phyloP scores from a whole-genome alignment of 768 basidiomycete genomes.

The Gloeostereum incarnatum region DNA sequence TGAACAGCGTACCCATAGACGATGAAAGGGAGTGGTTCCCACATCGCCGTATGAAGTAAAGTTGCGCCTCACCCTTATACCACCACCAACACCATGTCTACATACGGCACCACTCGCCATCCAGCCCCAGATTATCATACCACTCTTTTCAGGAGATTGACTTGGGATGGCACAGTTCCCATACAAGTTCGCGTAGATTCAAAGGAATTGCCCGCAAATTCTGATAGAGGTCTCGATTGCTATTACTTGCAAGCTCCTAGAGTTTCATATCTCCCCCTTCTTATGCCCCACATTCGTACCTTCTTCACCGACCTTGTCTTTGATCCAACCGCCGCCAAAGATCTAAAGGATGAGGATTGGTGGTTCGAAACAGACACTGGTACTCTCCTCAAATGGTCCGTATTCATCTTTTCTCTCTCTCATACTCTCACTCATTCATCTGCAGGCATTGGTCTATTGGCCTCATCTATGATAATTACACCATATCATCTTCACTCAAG shows the following conservation, averaged over 20 bases:
- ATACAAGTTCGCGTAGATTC: conserved; percentile 84
- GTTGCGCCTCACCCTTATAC: not conserved
- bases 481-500: conserved; percentile 51
- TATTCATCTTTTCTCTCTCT: conserved; percentile 9
- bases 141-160: conserved; percentile 77
- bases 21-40: conserved; percentile 54
- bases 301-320: conserved; percentile 91
- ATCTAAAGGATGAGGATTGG: conserved; percentile 85
- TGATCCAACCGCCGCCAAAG: conserved; percentile 71
- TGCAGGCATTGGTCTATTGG: conserved; percentile 97
- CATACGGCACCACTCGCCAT: conserved; percentile 40
- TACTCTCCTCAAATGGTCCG: conserved; percentile 78
- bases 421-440: conserved; percentile 1
- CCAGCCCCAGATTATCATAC: conserved; percentile 42
- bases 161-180: conserved; percentile 88
- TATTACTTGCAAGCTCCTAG: conserved; percentile 89
- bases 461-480: conserved; percentile 83
- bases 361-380: conserved; percentile 95
- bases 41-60: conserved; percentile 4
- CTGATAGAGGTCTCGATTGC: conserved; percentile 81
- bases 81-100: conserved; percentile 28
- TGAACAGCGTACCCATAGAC: conserved; percentile 91
- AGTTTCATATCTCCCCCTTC: conserved; percentile 86
- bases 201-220: conserved; percentile 84
- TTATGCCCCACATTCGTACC: conserved; percentile 81